phyloP scores from a whole-genome alignment of 495 filamentous ascomycete species.

The Tuber magnatum region DNA sequence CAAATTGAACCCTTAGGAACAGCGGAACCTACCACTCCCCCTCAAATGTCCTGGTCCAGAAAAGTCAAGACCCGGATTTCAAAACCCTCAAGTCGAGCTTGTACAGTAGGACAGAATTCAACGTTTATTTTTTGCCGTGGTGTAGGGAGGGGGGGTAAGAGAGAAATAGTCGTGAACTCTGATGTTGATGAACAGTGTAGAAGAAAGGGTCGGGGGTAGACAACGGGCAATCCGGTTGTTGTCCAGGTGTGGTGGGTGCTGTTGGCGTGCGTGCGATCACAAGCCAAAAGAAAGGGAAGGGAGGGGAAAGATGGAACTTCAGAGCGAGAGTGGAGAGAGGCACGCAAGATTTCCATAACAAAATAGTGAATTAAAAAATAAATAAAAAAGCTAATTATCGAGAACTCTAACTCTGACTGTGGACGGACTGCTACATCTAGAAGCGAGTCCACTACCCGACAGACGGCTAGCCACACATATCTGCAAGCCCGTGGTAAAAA shows the following conservation, averaged over 20 bases:
- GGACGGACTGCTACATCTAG: slow-evolving; percentile 38
- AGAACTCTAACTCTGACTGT: slow-evolving; percentile 18
- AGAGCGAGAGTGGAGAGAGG: slow-evolving; percentile 20
- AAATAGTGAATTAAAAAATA: slow-evolving; percentile 14
- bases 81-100: neutral
- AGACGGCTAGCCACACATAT: slow-evolving; percentile 31
- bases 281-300: slow-evolving; percentile 17
- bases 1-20: slow-evolving; percentile 23
- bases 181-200: slow-evolving; percentile 13
- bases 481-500: slow-evolving; percentile 18
- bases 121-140: neutral
- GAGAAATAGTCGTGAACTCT: neutral
- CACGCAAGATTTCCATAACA: slow-evolving; percentile 17
- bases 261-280: slow-evolving; percentile 10
- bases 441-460: slow-evolving; percentile 35
- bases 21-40: slow-evolving; percentile 22
- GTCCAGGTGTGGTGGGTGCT: slow-evolving; percentile 30
- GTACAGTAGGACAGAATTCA: neutral
- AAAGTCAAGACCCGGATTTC: neutral
- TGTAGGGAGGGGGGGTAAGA: neutral
- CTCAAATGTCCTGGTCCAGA: slow-evolving; percentile 19
- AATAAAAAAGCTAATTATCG: slow-evolving; percentile 13
- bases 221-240: slow-evolving; percentile 16
- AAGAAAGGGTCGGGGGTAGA: slow-evolving; percentile 21
- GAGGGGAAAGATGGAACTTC: slow-evolving; percentile 13